Evolutionary conservation across 2,329 filamentous ascomycete species (phyloP), one percentile per base, ranked within the genome.

Genomic region (Gaeumannomyces tritici): DNA sequence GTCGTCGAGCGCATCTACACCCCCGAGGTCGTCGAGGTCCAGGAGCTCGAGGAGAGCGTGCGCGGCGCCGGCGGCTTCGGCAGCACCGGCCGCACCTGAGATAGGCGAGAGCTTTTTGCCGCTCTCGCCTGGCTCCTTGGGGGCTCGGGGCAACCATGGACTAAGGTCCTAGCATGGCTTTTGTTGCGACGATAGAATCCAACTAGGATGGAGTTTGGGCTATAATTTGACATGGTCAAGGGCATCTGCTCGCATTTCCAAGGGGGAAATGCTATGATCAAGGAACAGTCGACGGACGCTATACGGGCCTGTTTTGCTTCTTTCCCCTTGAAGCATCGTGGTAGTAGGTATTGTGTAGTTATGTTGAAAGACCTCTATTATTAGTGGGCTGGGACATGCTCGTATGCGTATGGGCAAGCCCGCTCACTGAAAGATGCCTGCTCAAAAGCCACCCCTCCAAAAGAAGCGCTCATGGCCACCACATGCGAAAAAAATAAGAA

Each of bases 1-100:
- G 86, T 99, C 67, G 80, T 99, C 63, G 95, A 99, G 82, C 86
- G 91, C 74, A 97, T 98, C 71, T 93, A 90, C 71, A 98, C 93
- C 31, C 93, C 95, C 2, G 91, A 96, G 58, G 89, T 99, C 7
- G 77, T 89, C n/a, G 92, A 96, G 71, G 93, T 98, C 2, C 80
- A 90, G 69, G 85, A 93, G 77, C 81, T 99, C 63, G 91, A 93
- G 71, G 91, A 92, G 78, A 98, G 91, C 71, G 91, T 96, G 13
- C 83, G 95, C 55, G 95, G 95, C 29, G 91, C 88, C 0, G 93
- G 93, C 29, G 95, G 93, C 1, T 96, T 96, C 72, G 93, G 93
- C 62, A 96, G 91, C 75, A 96, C 93, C 42, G 93, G 92, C 26
- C 68, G 62, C 21, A 63, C 60, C 56, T 62, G 47, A 61, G n/a